Conservation (phyloP, 73 alveolate species). For the Paramecium biaurelia region DNA sequence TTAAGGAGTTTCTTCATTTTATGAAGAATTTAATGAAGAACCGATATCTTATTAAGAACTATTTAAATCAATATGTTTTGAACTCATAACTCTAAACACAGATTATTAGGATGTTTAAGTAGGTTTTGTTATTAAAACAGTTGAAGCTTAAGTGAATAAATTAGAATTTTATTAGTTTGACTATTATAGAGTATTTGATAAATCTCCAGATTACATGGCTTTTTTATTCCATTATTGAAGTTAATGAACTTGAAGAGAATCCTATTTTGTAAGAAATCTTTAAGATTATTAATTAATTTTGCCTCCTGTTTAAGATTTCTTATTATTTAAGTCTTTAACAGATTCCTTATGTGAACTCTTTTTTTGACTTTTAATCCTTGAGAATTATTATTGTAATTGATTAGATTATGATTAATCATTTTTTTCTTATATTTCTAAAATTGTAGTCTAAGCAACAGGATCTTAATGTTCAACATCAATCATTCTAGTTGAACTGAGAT, state of each 20-base stretch:
- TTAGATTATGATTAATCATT: neutral
- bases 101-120: neutral
- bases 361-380: neutral
- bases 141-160: neutral
- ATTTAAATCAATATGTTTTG: conserved; percentile 1
- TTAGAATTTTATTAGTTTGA: neutral
- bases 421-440: neutral
- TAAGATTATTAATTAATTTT: neutral
- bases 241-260: neutral
- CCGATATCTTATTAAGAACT: neutral
- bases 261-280: neutral
- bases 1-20: neutral
- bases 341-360: neutral
- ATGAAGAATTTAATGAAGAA: neutral
- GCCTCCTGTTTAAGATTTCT: neutral
- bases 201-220: neutral
- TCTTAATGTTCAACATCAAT: conserved; percentile 17
- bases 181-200: neutral
- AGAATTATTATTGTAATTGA: neutral
- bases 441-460: neutral
- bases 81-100: neutral
- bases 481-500: neutral
- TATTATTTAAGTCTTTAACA: neutral
- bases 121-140: conserved; percentile 13
- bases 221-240: neutral